Evolutionary conservation across 768 basidiomycete species (phyloP).

Genomic region (Jaapia argillacea): DNA sequence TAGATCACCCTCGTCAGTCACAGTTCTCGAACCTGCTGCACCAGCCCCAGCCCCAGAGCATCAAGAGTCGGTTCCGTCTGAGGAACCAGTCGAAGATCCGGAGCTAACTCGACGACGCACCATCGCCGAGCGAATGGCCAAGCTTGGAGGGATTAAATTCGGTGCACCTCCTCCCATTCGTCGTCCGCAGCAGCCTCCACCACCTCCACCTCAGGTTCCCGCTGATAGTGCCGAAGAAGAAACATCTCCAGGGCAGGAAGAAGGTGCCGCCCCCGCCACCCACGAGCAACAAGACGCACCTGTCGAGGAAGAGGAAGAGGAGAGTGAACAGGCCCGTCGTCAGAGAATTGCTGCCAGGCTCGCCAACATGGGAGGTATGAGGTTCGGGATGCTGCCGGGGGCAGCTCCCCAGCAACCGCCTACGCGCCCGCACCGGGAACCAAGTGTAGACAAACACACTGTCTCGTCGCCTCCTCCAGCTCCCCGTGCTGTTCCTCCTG

Average conservation of each 20-base stretch:
- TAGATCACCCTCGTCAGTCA: background rate
- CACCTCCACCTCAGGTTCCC: constrained; percentile 21
- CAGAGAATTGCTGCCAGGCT: constrained; percentile 44
- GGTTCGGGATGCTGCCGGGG: constrained; percentile 43
- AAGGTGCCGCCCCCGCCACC: constrained; percentile 4
- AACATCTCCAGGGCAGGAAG: too few species aligned
- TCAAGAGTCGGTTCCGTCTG: constrained; percentile 3
- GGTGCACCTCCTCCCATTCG: constrained; percentile 52
- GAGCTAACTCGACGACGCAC: constrained; percentile 44
- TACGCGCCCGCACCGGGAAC: background rate
- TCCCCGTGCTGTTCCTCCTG: constrained; percentile 18
- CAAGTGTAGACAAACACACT: too few species aligned
- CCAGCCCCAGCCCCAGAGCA: constrained; percentile 3
- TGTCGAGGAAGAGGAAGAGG: constrained; percentile 29
- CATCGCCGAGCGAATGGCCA: constrained; percentile 94
- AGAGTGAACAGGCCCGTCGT: constrained; percentile 50
- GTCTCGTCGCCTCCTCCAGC: constrained; percentile 18
- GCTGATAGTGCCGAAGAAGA: constrained; percentile 12
- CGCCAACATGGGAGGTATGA: constrained; percentile 46
- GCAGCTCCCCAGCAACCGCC: constrained; percentile 10
- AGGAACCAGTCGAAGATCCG: constrained; percentile 36
- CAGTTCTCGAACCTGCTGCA: constrained; percentile 1
- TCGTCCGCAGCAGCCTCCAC: constrained; percentile 25
- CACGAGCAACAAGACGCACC: background rate
- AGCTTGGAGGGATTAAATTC: constrained; percentile 77